Evolutionary conservation across 805 yeast genomes (phyloP).

Genomic region (Metschnikowia hibisci): DNA sequence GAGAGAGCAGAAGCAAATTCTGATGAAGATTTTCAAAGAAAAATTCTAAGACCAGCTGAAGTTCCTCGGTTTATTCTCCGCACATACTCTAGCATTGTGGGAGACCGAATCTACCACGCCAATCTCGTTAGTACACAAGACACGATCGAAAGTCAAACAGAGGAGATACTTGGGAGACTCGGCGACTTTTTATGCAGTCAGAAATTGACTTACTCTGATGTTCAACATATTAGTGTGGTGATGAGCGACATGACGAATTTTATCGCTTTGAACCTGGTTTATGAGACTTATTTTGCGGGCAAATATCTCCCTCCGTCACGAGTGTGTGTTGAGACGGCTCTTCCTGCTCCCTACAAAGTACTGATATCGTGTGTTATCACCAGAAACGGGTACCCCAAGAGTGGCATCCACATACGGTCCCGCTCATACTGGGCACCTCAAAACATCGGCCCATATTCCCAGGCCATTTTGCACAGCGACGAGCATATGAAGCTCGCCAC

Average conservation of each 20-base stretch:
- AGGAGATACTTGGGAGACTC: slow-evolving; percentile 47
- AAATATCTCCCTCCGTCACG: slow-evolving; percentile 81
- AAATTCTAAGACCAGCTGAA: not conserved
- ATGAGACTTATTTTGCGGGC: slow-evolving; percentile 49
- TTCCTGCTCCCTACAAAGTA: slow-evolving; percentile 37
- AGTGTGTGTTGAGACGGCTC: slow-evolving; percentile 66
- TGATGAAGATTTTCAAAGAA: no score
- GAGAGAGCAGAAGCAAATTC: no score
- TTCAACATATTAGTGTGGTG: slow-evolving; percentile 59
- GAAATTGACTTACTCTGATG: slow-evolving; percentile 37
- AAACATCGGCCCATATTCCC: slow-evolving; percentile 97
- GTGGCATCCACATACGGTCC: slow-evolving; percentile 87
- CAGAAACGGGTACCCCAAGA: slow-evolving; percentile 29
- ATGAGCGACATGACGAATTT: slow-evolving; percentile 66
- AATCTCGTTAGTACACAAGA: slow-evolving; percentile 23
- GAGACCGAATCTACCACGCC: slow-evolving; percentile 24
- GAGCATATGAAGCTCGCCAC: slow-evolving; percentile 45
- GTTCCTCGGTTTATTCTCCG: not conserved
- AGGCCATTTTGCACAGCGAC: slow-evolving; percentile 52
- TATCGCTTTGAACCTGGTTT: slow-evolving; percentile 55
- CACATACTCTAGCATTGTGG: not conserved
- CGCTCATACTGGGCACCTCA: slow-evolving; percentile 98
- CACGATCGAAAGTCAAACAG: slow-evolving; percentile 38
- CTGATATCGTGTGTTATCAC: slow-evolving; percentile 62
- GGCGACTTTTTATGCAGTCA: slow-evolving; percentile 26